Base-by-base conservation (phyloP, 163 green algal species). In the Coccomyxa subellipsoidea region DNA sequence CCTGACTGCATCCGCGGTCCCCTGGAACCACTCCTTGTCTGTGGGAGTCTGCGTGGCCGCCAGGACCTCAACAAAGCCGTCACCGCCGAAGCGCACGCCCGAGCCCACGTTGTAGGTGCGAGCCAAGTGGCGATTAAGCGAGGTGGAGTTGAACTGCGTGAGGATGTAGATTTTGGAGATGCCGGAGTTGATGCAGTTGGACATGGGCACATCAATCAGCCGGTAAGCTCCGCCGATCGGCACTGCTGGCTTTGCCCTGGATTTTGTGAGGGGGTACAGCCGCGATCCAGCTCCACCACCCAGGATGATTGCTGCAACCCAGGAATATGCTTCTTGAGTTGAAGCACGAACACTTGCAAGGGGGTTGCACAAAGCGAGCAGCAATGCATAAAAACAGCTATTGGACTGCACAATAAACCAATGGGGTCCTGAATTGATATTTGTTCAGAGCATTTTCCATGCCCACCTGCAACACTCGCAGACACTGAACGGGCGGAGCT, bases 171-270 rank as follows among this genome's bases (percentile, higher is more conserved):
- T 96, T 89, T 98, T 98, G 88, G 84, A 94, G 86, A 99, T 96
- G 79, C 95, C 95, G 83, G 85, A 95, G 93, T 99, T 99, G 90
- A 99, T 98, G 93, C 97, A 99, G 92, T 99, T 99, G 89, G 82
- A 92, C 94, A 99, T 98, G 59, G 96, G 96, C 73, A 99, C 96
- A 83, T 99, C 96, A 85, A 99, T 99, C 39, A 99, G 92, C 70
- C 95, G 91, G 89, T 98, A 98, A 7, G 94, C 93, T 25, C 94
- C 94, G 53, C 94, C 95, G 59, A 98, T 92, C 7, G 95, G 95
- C 84, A 98, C 95, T 10, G 95, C 95, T 25, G 95, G 95, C 94
- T 98, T 98, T 47, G 95, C 95, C 39, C 95, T 90, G 83, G 94
- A 94, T 93, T 99, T 99, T 59, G 97, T 99, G 78, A 99, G 89